Percentiles rank a stretch among this genome's conserved stretches.
Conservation (phyloP, 2,329 filamentous ascomycete species). For the Chrysosphaeria jannelii region DNA sequence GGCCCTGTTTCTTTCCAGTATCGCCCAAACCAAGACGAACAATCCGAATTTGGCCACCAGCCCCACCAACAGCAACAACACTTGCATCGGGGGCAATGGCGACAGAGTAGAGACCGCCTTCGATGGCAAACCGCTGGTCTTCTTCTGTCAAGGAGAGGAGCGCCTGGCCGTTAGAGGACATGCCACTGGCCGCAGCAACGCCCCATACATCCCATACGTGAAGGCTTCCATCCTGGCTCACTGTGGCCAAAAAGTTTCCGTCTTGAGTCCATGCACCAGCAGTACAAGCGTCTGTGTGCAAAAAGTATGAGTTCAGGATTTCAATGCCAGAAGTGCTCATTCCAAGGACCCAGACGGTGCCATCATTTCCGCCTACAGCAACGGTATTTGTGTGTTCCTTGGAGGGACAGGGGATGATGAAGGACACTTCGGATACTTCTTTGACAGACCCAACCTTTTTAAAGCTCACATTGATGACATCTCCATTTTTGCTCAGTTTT, state of each 20-base stretch:
- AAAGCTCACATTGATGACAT: conserved; percentile 7
- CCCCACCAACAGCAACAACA: conserved; percentile 65
- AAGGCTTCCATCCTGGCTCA: conserved; percentile 64
- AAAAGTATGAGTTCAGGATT: conserved; percentile 75
- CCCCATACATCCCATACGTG: conserved; percentile 88
- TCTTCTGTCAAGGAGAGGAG: conserved; percentile 47
- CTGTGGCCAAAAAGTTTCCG: conserved; percentile 59
- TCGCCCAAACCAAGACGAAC: conserved; percentile 27
- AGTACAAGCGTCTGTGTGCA: conserved; percentile 63
- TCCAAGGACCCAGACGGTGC: conserved; percentile 88
- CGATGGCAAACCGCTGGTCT: conserved; percentile 75
- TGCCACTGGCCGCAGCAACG: conserved; percentile 28
- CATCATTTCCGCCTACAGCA: conserved; percentile 68
- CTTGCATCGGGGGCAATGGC: conserved; percentile 53
- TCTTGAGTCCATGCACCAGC: conserved; percentile 78
- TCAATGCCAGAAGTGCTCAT: conserved; percentile 37
- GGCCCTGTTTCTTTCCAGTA: conserved; percentile 7
- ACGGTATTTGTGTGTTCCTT: conserved; percentile 45
- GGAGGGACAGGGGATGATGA: conserved; percentile 49
- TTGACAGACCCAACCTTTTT: conserved; percentile 46
- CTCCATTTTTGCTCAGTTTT: conserved; percentile 13
- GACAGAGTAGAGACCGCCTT: conserved; percentile 72
- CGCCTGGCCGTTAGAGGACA: conserved; percentile 16
- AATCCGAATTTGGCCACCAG: conserved; percentile 59
- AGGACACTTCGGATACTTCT: conserved; percentile 89